Evolutionary conservation across 2,329 filamentous ascomycete species (phyloP), one percentile per base, ranked within the genome.

Genomic region (Eutypa lata): DNA sequence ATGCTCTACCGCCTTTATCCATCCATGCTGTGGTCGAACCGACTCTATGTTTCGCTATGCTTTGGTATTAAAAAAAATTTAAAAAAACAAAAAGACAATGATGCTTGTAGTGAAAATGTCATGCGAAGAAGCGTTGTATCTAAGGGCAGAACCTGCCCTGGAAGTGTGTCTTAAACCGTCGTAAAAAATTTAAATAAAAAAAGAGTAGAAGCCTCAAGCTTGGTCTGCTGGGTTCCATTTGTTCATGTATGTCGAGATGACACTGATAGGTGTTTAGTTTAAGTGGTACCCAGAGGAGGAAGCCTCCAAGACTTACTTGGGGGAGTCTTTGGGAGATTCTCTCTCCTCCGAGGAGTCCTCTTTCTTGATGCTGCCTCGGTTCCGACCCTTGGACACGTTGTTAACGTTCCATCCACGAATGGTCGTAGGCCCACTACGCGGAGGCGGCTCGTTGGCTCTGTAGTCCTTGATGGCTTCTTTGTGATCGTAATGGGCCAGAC

Each of bases 391-490:
- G 48, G 67, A 66, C 18, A 69, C 64, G 56, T 73, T 76, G 57
- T 75, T 75, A 26, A 76, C 70, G 46, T 79, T 81, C 81, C 81
- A 84, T 1, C 81, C 81, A 26, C 81, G 68, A 31, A 84, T 83
- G 43, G 76, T 74, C 13, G 79, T 81, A 1, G 81, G 81, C 0
- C 80, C 81, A 16, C 76, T 78, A 47, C 75, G 76, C 8, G 81
- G 81, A 28, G 82, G 74, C 14, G 80, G 78, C 48, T 83, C 80
- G 18, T 75, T 76, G 2, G 80, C 75, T 3, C 73, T 72, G 43
- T 81, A 82, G 60, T 84, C 81, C 62, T 83, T 84, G 62, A 83
- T 82, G 19, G 80, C 77, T 56, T 78, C 76, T 26, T 72, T 73
- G 46, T 77, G 76, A 53, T 79, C 73, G 57, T 84, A 84, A 37